Evolutionary conservation across 75 land plant genomes (phyloP).

Genomic region (Larix kaempferi): DNA sequence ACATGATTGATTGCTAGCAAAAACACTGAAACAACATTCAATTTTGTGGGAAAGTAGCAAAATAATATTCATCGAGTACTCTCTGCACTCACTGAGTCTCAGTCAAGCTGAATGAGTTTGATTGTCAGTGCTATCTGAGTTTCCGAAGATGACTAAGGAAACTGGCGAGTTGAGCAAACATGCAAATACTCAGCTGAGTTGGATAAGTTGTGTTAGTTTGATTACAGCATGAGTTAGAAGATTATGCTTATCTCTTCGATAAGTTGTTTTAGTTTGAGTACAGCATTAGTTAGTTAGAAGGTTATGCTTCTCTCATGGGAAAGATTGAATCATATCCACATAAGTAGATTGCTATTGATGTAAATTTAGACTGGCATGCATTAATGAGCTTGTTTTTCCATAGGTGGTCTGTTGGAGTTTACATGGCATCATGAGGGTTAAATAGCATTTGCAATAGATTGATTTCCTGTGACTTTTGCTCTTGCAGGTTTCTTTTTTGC

Average conservation of each 20-base stretch:
- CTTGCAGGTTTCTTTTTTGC: background rate
- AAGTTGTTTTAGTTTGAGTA: no score
- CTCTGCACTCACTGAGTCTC: no score
- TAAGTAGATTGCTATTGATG: background rate
- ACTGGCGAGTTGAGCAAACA: no score
- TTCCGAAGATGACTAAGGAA: no score
- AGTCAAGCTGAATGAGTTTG: no score
- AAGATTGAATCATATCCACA: background rate
- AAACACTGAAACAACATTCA: no score
- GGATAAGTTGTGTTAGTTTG: no score
- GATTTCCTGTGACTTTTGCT: background rate
- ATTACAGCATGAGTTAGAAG: background rate
- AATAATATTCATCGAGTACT: no score
- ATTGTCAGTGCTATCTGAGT: no score
- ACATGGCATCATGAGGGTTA: background rate
- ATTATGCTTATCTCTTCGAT: background rate
- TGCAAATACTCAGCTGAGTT: no score
- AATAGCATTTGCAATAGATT: background rate
- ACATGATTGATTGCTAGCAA: no score
- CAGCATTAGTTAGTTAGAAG: background rate
- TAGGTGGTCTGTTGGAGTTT: background rate
- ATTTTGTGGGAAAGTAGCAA: no score
- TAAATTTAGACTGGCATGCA: background rate
- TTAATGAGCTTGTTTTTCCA: background rate
- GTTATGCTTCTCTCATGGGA: background rate